Evolutionary conservation across 352 stramenopile species (phyloP), one percentile per base, ranked within the genome.

Genomic region (Globisporangium spinosum): DNA sequence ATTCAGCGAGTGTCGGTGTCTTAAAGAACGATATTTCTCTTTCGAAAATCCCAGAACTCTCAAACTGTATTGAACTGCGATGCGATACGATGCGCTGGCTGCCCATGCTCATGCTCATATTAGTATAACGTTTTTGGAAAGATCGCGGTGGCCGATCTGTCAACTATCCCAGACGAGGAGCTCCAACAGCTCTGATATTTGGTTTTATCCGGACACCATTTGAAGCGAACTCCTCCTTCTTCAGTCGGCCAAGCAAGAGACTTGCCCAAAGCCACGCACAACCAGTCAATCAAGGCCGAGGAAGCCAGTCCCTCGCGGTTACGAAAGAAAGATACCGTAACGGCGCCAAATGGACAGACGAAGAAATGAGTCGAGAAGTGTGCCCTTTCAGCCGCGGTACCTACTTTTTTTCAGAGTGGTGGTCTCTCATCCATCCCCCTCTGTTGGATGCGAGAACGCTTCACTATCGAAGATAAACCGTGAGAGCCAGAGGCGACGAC

Each of bases 401-500:
- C n/a, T 56, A 56, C 17, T 22, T 51, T 51, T 10, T n/a, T 32
- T 22, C 8, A 51, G 43, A 51, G 43, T 51, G 43, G 43, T 51
- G 4, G 29, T 32, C 29, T 32, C 27, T 32, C 43, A 49, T 17
- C 17, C 17, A 51, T 51, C 17, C 5, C 15, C 15, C 17, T 20
- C 32, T 38, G 4, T 12, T 17, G 0, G 35, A 43, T 22, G 43
- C 40, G 43, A 51, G 10, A 9, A 6, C 43, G 43, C 43, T 51
- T 51, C 9, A 51, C 17, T 51, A 51, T 51, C 7, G 43, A 8
- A 22, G 43, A 51, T 51, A 23, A 51, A 51, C 49, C 38, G 25
- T 22, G 32, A 58, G 53, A 58, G 53, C 53, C 53, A 58, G 53
- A 58, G 6, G 53, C 38, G 38, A 15, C 53, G 53, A 20, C 53